These are phyloP conservation scores for Stenogyne calaminthoides DNA, from an alignment of 305 asterid genomes.

Conservation along the genomic window DNA sequence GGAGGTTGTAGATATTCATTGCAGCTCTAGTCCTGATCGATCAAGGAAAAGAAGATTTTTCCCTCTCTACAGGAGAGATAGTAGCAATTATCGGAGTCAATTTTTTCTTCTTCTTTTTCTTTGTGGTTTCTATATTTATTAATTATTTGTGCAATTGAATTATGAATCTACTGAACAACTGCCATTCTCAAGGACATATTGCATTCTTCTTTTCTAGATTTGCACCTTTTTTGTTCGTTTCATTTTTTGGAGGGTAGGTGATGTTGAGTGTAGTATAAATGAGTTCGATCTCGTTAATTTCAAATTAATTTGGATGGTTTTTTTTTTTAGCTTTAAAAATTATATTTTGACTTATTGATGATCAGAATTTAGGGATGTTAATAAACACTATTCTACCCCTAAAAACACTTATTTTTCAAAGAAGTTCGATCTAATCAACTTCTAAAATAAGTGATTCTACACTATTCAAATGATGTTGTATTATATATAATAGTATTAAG, in stretches of 20 bases:
- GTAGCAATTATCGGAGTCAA: conserved; percentile 49
- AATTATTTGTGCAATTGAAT: conserved; percentile 53
- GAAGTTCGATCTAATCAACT: no score
- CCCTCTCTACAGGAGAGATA: conserved; percentile 47
- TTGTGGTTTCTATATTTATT: conserved; percentile 40
- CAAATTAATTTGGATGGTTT: neutral
- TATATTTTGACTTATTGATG: neutral
- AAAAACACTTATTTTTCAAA: no score
- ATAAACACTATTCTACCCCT: no score
- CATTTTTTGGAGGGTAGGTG: neutral
- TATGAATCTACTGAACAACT: conserved; percentile 37
- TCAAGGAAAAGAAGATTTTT: conserved; percentile 44
- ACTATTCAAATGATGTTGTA: no score
- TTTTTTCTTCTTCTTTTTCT: conserved; percentile 4
- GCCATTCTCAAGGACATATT: conserved; percentile 22
- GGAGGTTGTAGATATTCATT: conserved; percentile 54
- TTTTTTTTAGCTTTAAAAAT: neutral
- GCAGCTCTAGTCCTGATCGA: conserved; percentile 34
- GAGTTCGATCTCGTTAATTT: neutral
- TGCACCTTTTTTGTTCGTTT: neutral
- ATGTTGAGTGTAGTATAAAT: neutral
- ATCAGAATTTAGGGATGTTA: no score
- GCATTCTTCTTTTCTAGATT: neutral
- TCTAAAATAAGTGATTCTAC: no score
- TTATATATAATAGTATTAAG: no score